Base-by-base conservation (phyloP, 2,329 filamentous ascomycete genomes). In the Calonectria crousiana region DNA sequence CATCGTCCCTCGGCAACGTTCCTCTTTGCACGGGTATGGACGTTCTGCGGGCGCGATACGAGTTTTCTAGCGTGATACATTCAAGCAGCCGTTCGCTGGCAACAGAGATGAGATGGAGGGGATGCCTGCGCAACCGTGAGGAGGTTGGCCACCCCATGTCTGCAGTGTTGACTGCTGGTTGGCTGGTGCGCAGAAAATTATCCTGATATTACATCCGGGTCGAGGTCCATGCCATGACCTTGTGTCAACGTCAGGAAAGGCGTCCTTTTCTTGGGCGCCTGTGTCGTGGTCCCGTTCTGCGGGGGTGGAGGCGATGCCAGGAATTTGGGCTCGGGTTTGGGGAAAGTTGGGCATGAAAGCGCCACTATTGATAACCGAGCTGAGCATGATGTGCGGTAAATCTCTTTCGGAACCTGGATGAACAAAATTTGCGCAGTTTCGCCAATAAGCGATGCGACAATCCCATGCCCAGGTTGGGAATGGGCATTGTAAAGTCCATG, bases 291-390 rank as follows among this genome's bases (percentile, higher is more conserved):
- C 23, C 41, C 36, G 14, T 53, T 44, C 20, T 76, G 74, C 72
- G 75, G 75, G 74, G 65, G 71, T 73, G 53, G 51, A 53, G 34
- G 28, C 75, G 71, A 41, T 62, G 66, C 62, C 47, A 41, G 65
- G 74, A 38, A 58, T 51, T 75, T 69, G 62, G 68, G 62, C 52
- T 73, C 66, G 68, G 71, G 41, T 26, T 75, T 38, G 72, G 76
- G 75, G 69, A 77, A 76, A 62, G 72, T 80, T 78, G 74, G 78
- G 78, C 76, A 80, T 41, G 23, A 77, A 80, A 53, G 52, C 32
- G 41, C 34, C 64, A 70, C 49, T 70, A 71, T 58, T 71, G 56
- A 62, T 67, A 62, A 56, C 67, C 70, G 52, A 62, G 64, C 67
- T 65, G 52, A 56, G 53, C 73, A 53, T 56, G 69, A 72, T 70